A percentile compares a stretch with the other conserved stretches of the same genome.
Evolutionary conservation across 768 basidiomycete species (phyloP).

Genomic region (Xerocomus brunneocitrinus): DNA sequence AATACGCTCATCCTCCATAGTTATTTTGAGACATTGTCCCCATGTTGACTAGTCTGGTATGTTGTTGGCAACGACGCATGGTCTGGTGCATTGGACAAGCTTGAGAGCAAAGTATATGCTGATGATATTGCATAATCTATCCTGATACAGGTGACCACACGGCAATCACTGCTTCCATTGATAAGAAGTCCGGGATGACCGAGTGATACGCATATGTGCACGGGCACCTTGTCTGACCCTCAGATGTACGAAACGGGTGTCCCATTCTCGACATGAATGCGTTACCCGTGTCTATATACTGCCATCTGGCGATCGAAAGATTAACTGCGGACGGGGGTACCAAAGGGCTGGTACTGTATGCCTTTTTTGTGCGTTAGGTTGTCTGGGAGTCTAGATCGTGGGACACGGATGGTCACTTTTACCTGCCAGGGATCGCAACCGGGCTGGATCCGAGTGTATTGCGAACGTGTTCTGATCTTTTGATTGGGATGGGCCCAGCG

Average conservation of each 20-base stretch:
- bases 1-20: slow-evolving; percentile 18
- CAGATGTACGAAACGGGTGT: not conserved
- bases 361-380: not conserved
- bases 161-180: not conserved
- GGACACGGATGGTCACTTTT: not conserved
- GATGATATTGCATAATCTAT: not conserved
- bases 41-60: not conserved
- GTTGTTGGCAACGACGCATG: not conserved
- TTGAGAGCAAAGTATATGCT: not conserved
- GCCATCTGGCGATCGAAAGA: not conserved
- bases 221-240: not conserved
- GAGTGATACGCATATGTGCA: not conserved
- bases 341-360: not conserved
- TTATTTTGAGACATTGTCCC: not conserved
- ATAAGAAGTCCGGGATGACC: not conserved
- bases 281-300: not conserved
- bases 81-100: not conserved
- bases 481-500: no score
- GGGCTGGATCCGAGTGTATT: no score
- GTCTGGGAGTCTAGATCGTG: not conserved
- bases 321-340: not conserved
- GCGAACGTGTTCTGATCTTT: no score
- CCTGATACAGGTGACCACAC: not conserved
- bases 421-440: no score
- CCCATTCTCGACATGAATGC: not conserved